These are phyloP conservation scores for Begonia loranthoides DNA, from an alignment of 306 rosid genomes.

Conservation along the genomic window DNA sequence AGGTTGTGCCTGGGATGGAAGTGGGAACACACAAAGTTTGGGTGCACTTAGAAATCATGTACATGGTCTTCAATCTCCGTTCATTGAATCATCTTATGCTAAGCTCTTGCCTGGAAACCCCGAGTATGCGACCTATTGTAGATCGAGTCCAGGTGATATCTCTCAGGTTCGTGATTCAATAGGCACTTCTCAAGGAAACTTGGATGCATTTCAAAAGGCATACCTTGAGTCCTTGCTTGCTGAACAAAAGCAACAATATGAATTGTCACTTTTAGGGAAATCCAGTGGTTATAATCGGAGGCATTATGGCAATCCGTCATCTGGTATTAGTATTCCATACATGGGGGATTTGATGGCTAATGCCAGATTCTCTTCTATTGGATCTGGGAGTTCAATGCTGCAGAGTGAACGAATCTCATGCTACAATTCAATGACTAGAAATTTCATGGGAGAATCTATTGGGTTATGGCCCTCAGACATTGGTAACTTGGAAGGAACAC, in stretches of 20 bases:
- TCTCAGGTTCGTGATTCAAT: constrained; percentile 38
- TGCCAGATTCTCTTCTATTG: constrained; percentile 45
- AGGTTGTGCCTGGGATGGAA: constrained; percentile 4
- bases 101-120: constrained; percentile 46
- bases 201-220: constrained; percentile 57
- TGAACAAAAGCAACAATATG: constrained; percentile 70
- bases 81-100: constrained; percentile 31
- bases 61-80: constrained; percentile 10
- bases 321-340: constrained; percentile 55
- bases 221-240: constrained; percentile 62
- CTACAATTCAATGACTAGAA: constrained; percentile 50
- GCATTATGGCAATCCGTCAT: constrained; percentile 39
- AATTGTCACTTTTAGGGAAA: constrained; percentile 53
- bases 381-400: constrained; percentile 43
- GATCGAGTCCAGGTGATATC: constrained; percentile 39
- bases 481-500: constrained; percentile 51
- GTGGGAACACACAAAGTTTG: too few relatives aligned
- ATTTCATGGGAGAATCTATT: constrained; percentile 48
- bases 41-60: too few relatives aligned
- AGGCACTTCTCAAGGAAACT: constrained; percentile 44
- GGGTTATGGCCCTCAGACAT: constrained; percentile 49
- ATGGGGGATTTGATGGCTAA: constrained; percentile 40
- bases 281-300: constrained; percentile 46
- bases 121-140: constrained; percentile 37
- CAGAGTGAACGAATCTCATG: constrained; percentile 43